Conservation (phyloP, 2,329 filamentous ascomycete genomes). For the Dothistroma pini region DNA sequence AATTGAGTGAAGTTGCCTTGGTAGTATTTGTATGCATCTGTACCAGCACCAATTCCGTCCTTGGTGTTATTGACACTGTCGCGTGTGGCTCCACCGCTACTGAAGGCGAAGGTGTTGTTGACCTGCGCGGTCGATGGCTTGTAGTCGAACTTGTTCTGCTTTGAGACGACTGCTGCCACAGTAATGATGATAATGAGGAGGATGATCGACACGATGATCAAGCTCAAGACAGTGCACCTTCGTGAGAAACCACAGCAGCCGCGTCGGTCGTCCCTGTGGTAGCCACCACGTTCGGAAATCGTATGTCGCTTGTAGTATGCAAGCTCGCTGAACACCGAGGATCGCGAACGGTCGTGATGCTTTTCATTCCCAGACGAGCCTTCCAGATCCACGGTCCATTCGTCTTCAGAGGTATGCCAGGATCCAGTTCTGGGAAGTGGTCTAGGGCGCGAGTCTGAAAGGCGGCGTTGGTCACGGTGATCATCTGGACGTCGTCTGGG, state of each 20-base stretch:
- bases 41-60: constrained; percentile 25
- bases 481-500: neutral
- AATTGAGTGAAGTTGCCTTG: constrained; percentile 25
- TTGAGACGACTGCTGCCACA: constrained; percentile 27
- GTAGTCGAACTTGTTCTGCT: constrained; percentile 27
- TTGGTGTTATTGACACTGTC: constrained; percentile 26
- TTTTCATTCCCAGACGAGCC: constrained; percentile 8
- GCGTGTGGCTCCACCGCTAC: constrained; percentile 29
- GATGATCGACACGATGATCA: constrained; percentile 19
- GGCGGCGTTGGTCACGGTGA: neutral
- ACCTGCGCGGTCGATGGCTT: constrained; percentile 29
- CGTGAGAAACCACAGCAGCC: constrained; percentile 16
- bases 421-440: constrained; percentile 1
- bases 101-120: constrained; percentile 30
- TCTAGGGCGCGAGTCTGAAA: neutral
- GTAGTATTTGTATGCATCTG: constrained; percentile 33
- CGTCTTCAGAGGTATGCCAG: constrained; percentile 4
- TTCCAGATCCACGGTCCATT: constrained; percentile 10
- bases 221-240: constrained; percentile 25
- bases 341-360: constrained; percentile 6
- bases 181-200: constrained; percentile 21
- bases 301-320: constrained; percentile 11
- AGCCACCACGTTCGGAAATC: constrained; percentile 1
- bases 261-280: constrained; percentile 7
- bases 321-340: constrained; percentile 12